phyloP scores from a whole-genome alignment of 192 early-diverging fungal species.

The Phycomyces nitens region DNA sequence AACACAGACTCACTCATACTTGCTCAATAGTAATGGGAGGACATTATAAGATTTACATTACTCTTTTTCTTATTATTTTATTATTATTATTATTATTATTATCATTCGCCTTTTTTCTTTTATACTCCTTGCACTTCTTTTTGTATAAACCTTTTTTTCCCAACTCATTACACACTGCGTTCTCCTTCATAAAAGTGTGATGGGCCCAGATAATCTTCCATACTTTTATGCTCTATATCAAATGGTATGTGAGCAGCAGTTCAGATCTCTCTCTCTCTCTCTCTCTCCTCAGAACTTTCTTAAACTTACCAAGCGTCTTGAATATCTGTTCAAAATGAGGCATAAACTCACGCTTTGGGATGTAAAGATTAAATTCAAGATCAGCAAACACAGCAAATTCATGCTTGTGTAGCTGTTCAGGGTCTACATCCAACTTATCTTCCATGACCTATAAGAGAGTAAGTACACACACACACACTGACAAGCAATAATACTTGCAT shows the following conservation, averaged over 20 bases:
- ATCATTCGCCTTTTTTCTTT: not conserved
- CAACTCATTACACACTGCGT: not conserved
- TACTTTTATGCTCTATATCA: slow-evolving; percentile 23
- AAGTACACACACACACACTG: not conserved
- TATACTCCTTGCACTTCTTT: not conserved
- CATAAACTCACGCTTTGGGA: slow-evolving; percentile 83
- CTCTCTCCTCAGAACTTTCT: no score
- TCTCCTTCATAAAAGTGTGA: slow-evolving; percentile 5
- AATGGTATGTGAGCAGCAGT: slow-evolving; percentile 4
- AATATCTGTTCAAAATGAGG: slow-evolving; percentile 91
- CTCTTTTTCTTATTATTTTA: no score
- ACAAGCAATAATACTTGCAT: slow-evolving; percentile 29
- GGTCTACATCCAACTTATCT: slow-evolving; percentile 68
- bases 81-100: no score
- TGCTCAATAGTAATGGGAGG: no score
- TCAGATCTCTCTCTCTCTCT: not conserved
- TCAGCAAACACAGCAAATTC: slow-evolving; percentile 91
- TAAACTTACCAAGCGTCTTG: slow-evolving; percentile 51
- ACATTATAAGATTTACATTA: not conserved
- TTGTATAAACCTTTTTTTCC: not conserved
- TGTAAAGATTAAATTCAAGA: slow-evolving; percentile 87
- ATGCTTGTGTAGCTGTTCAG: slow-evolving; percentile 76
- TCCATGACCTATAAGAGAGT: slow-evolving; percentile 54
- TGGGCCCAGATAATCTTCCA: slow-evolving; percentile 14
- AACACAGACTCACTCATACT: no score